These are phyloP conservation scores for Sporothrix sp. DNA, from an alignment of 2,329 filamentous ascomycete genomes.

Conservation along the genomic window DNA sequence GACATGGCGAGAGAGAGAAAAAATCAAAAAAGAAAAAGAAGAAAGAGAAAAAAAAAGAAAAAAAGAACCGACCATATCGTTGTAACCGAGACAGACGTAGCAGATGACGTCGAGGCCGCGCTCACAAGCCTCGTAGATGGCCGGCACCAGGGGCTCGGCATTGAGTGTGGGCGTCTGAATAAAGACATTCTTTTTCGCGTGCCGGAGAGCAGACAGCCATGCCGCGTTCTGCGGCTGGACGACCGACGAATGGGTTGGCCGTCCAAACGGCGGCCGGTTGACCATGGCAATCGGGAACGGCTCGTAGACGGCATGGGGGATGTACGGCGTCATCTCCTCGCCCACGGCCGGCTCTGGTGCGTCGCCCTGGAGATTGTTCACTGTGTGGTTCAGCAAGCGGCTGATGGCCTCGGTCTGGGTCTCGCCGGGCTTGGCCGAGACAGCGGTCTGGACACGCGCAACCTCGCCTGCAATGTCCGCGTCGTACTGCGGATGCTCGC, in stretches of 20 bases:
- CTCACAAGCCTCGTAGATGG: slow-evolving; percentile 53
- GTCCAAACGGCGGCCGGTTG: slow-evolving; percentile 57
- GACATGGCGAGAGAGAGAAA: no score
- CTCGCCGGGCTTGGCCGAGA: slow-evolving; percentile 44
- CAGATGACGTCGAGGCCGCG: slow-evolving; percentile 58
- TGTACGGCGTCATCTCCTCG: slow-evolving; percentile 57
- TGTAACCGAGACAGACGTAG: slow-evolving; percentile 70
- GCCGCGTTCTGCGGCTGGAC: slow-evolving; percentile 66
- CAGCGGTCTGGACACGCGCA: slow-evolving; percentile 46
- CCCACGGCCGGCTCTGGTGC: slow-evolving; percentile 43
- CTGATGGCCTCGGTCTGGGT: slow-evolving; percentile 49
- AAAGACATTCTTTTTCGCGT: slow-evolving; percentile 56
- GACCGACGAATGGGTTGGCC: slow-evolving; percentile 49
- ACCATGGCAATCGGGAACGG: slow-evolving; percentile 64
- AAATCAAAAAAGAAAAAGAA: no score
- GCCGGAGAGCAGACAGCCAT: slow-evolving; percentile 58
- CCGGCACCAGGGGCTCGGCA: slow-evolving; percentile 54
- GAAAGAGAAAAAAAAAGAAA: no score
- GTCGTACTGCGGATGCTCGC: slow-evolving; percentile 56
- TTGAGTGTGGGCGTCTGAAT: slow-evolving; percentile 74
- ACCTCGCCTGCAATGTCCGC: slow-evolving; percentile 50
- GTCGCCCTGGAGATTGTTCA: slow-evolving; percentile 39
- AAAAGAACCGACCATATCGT: slow-evolving; percentile 54
- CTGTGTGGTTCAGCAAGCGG: slow-evolving; percentile 55
- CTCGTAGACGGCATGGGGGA: slow-evolving; percentile 41